phyloP scores from a whole-genome alignment of 2,329 filamentous ascomycete genomes.

The Claviceps pazoutovae region DNA sequence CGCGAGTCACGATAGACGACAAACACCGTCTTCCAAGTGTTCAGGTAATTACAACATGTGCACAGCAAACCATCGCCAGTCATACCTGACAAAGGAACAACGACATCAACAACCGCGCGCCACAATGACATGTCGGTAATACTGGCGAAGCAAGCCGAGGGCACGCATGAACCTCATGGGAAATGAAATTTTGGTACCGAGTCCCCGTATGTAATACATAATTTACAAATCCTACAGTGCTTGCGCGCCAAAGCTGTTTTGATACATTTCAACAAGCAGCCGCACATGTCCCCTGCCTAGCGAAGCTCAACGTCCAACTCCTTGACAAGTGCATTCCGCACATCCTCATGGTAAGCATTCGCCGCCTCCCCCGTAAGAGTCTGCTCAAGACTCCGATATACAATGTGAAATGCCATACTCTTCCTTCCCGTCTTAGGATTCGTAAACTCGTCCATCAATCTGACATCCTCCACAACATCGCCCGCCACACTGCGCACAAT shows the following conservation, averaged over 20 bases:
- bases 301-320: constrained; percentile 59
- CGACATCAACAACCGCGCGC: no score
- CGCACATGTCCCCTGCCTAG: constrained; percentile 7
- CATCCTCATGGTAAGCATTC: constrained; percentile 58
- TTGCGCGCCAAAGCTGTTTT: neutral
- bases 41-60: no score
- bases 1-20: no score
- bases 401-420: constrained; percentile 85
- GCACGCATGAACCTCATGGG: no score
- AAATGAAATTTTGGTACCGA: no score
- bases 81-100: no score
- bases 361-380: constrained; percentile 76
- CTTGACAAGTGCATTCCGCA: constrained; percentile 50
- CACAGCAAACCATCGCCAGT: no score
- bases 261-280: neutral
- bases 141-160: no score
- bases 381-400: constrained; percentile 82
- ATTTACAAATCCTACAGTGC: no score
- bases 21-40: no score
- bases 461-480: constrained; percentile 77
- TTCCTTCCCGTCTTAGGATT: constrained; percentile 73
- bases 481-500: constrained; percentile 72
- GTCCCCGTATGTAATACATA: no score
- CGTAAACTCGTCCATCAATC: constrained; percentile 69
- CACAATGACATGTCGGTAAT: no score